Evolutionary conservation across 2,329 filamentous ascomycete species (phyloP).

Genomic region (Cytospora piceicola): DNA sequence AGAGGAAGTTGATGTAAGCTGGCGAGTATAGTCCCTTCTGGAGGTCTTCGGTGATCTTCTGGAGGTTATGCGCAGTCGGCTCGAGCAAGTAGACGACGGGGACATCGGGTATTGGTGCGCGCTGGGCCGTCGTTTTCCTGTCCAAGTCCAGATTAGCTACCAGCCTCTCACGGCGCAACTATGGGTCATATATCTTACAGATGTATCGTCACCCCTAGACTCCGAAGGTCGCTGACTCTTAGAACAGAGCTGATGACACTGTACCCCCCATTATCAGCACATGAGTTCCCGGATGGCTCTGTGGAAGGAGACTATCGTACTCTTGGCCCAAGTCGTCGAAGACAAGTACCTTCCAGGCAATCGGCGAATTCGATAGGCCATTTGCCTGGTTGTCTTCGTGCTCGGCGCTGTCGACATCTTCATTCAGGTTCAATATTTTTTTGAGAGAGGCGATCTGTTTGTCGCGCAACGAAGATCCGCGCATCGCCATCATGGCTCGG

Average conservation of each 20-base stretch:
- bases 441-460: constrained; percentile 82
- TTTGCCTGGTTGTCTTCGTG: constrained; percentile 67
- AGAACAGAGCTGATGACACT: constrained; percentile 92
- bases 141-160: constrained; percentile 12
- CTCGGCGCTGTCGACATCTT: constrained; percentile 63
- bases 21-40: constrained; percentile 87
- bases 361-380: constrained; percentile 72
- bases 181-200: constrained; percentile 60
- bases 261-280: constrained; percentile 38
- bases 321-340: constrained; percentile 68
- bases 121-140: constrained; percentile 77
- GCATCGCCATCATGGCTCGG: constrained; percentile 48
- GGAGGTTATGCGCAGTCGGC: constrained; percentile 78
- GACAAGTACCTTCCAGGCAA: constrained; percentile 95
- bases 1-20: constrained; percentile 96
- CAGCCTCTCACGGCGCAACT: not conserved
- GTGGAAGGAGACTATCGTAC: constrained; percentile 16
- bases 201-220: constrained; percentile 96
- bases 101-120: constrained; percentile 93
- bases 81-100: constrained; percentile 97
- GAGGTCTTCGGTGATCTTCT: constrained; percentile 82
- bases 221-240: constrained; percentile 87
- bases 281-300: not conserved
- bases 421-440: constrained; percentile 94
- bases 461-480: constrained; percentile 53